Percentiles rank a stretch among this genome's conserved stretches.
These are phyloP conservation scores for Pyrenopolyporus hunteri DNA, from an alignment of 495 filamentous ascomycete genomes.

Conservation along the genomic window DNA sequence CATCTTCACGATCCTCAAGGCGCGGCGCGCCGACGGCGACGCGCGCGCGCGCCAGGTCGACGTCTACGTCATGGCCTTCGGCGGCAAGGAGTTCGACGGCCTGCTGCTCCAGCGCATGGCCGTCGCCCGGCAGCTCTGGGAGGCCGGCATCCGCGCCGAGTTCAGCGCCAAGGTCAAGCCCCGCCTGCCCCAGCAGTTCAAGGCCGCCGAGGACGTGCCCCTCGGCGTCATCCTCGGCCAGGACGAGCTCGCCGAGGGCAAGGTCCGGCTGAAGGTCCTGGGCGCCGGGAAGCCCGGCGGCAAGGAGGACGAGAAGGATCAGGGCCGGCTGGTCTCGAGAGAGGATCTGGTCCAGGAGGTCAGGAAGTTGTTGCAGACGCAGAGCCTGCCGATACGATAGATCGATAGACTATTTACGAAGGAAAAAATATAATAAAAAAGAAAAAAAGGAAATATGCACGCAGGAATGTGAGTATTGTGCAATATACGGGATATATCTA, in stretches of 20 bases:
- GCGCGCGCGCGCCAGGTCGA: conserved; percentile 61
- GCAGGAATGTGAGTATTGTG: no score
- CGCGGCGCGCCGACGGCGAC: conserved; percentile 59
- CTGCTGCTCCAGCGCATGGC: conserved; percentile 79
- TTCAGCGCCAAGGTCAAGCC: conserved; percentile 83
- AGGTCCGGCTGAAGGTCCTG: conserved; percentile 80
- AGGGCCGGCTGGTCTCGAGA: conserved; percentile 61
- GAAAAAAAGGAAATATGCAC: not conserved
- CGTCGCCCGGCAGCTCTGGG: conserved; percentile 73
- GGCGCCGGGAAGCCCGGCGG: conserved; percentile 56
- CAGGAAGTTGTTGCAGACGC: conserved; percentile 41
- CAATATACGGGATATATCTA: no score
- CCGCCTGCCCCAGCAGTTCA: conserved; percentile 79
- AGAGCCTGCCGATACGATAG: conserved; percentile 22
- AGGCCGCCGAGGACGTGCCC: conserved; percentile 76
- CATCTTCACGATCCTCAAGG: conserved; percentile 79
- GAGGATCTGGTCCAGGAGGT: conserved; percentile 67
- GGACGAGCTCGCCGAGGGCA: conserved; percentile 76
- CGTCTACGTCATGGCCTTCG: conserved; percentile 83
- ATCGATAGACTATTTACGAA: not conserved
- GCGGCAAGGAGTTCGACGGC: conserved; percentile 77
- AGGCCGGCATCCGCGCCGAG: conserved; percentile 76
- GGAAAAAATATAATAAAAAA: not conserved
- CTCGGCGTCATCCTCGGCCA: conserved; percentile 83
- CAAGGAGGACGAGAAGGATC: conserved; percentile 76